Evolutionary conservation across 768 basidiomycete genomes (phyloP), one percentile per base, ranked within the genome.

Genomic region (Hebeloma cylindrosporum): DNA sequence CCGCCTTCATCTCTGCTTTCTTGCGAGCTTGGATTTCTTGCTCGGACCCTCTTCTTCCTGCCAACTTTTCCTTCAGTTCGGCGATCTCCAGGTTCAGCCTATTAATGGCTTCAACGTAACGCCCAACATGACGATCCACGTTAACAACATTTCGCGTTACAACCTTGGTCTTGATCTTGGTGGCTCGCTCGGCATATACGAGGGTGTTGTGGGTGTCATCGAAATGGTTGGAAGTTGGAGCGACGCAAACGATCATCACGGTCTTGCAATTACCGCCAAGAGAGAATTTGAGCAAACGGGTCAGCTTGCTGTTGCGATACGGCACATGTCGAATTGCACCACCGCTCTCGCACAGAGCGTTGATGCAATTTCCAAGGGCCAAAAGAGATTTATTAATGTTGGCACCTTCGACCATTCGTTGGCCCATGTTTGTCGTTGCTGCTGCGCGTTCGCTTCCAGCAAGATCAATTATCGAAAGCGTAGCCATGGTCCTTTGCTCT

Each of bases 161-260:
- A 43, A 97, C 93, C 63, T 92, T 95, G 13, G 95, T 98, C 73
- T 94, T 94, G 68, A 99, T 97, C 72, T 93, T 92, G 47, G 96
- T 96, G 20, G 96, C 95, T 34, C 94, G 87, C 57, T 99, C 94
- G 17, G 96, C 96, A 65, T 98, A 99, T 49, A 96, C 74, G 36
- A 99, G 84, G 2, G 96, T 98, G 62, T 99, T 99, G 63, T 96
- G 93, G 23, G 96, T 98, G 63, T 99, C 96, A 60, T 98, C 96
- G 63, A 97, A 96, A 68, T 99, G 93, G 27, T 79, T 79, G 27
- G 93, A 93, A 4, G 93, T 93, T 1, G 96, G 96, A 0, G 93
- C 93, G 35, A 99, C 75, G 62, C 96, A 98, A 50, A 98, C 95
- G 52, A 97, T 92, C 96, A 98, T 99, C 60, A 96, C 93, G 1